phyloP scores from a whole-genome alignment of 345 rosid species.

The Citropsis articulata region DNA sequence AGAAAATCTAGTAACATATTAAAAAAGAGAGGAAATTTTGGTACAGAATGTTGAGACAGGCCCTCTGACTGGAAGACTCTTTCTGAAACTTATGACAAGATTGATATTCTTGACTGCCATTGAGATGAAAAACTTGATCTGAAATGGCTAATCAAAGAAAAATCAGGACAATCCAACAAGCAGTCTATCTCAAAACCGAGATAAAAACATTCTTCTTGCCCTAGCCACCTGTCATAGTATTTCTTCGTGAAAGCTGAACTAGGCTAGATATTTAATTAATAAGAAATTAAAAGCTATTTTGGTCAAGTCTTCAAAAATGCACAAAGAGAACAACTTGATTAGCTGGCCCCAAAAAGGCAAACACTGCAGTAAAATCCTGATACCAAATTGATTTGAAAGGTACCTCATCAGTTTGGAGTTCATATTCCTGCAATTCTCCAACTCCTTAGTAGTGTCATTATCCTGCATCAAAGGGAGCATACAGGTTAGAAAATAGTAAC shows the following conservation, averaged over 20 bases:
- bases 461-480: conserved; percentile 40
- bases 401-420: conserved; percentile 71
- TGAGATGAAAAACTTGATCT: neutral
- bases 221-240: neutral
- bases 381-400: neutral
- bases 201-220: neutral
- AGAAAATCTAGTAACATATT: neutral
- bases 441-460: conserved; percentile 44
- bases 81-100: neutral
- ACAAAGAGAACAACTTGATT: neutral
- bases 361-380: conserved; percentile 6
- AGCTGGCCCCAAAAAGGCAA: neutral
- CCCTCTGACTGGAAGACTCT: neutral
- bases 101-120: neutral
- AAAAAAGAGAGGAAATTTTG: neutral
- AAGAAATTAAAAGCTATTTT: neutral
- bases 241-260: neutral
- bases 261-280: neutral
- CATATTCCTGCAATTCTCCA: conserved; percentile 62
- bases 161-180: neutral
- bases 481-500: conserved; percentile 23
- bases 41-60: neutral
- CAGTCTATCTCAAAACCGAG: neutral
- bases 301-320: neutral
- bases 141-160: neutral